Evolutionary conservation across 257 asterid genomes (phyloP).

Genomic region (Fraxinus anomala): DNA sequence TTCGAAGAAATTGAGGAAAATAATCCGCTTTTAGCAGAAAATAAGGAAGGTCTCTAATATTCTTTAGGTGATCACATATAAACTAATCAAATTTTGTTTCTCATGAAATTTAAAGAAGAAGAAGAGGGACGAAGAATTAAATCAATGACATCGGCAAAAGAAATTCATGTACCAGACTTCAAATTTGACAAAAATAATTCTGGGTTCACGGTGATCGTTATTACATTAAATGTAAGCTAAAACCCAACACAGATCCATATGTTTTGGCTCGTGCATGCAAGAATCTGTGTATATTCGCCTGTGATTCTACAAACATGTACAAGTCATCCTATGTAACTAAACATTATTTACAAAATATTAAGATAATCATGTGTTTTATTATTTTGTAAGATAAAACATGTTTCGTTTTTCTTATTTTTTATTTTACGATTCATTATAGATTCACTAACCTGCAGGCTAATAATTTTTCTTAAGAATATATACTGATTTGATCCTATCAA

Average conservation of each 20-base stretch:
- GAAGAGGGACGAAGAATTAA: neutral
- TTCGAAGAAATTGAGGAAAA: neutral
- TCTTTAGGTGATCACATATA: neutral
- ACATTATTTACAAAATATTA: neutral
- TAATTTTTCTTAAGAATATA: no score
- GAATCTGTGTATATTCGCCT: neutral
- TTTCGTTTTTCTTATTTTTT: no score
- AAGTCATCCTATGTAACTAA: neutral
- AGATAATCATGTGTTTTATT: neutral
- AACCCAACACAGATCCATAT: neutral
- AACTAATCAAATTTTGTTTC: neutral
- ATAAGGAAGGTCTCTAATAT: constrained; percentile 2
- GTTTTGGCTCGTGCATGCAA: neutral
- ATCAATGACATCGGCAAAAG: neutral
- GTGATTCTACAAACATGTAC: neutral
- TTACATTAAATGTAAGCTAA: neutral
- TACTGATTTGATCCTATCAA: neutral
- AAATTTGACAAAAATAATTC: neutral
- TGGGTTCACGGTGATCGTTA: neutral
- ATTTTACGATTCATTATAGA: no score
- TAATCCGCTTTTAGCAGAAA: constrained; percentile 9
- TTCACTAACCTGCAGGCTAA: neutral
- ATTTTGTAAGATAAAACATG: neutral
- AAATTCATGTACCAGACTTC: neutral
- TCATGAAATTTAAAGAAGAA: neutral